Percentiles rank a stretch among this genome's conserved stretches.
These are phyloP conservation scores for Penicillium crystallinum DNA, from an alignment of 495 filamentous ascomycete species.

Conservation along the genomic window DNA sequence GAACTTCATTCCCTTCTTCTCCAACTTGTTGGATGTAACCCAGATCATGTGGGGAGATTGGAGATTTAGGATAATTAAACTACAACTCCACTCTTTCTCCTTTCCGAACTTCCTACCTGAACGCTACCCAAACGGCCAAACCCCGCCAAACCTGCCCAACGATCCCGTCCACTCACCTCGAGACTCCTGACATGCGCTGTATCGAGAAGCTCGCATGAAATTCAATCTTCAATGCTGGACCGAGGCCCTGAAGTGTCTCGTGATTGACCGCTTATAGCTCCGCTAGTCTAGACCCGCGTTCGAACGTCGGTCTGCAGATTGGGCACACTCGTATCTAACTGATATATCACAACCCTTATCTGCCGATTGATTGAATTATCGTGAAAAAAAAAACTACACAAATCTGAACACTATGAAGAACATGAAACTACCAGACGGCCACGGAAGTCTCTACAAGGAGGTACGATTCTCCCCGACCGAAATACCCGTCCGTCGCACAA, in stretches of 20 bases:
- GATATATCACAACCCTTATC: constrained; percentile 1
- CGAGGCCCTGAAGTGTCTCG: neutral
- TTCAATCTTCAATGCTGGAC: neutral
- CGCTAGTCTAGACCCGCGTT: neutral
- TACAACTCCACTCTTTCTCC: neutral
- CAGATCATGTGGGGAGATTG: neutral
- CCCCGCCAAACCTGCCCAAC: neutral
- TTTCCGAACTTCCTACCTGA: neutral
- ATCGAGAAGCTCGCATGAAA: neutral
- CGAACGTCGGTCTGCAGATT: neutral
- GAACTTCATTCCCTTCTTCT: neutral
- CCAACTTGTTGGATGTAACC: neutral
- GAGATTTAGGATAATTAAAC: neutral
- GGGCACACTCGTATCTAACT: neutral
- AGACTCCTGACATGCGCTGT: neutral
- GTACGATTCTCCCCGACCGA: constrained; percentile 44
- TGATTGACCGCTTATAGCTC: constrained; percentile 4
- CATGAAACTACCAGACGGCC: constrained; percentile 30
- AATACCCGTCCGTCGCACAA: constrained; percentile 36
- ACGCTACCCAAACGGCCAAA: neutral
- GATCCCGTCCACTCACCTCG: neutral
- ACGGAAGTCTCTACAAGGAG: constrained; percentile 43
- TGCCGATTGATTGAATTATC: neutral
- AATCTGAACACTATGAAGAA: constrained; percentile 28
- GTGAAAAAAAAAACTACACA: neutral